phyloP scores from a whole-genome alignment of 805 yeast species.

The Candida ficus region DNA sequence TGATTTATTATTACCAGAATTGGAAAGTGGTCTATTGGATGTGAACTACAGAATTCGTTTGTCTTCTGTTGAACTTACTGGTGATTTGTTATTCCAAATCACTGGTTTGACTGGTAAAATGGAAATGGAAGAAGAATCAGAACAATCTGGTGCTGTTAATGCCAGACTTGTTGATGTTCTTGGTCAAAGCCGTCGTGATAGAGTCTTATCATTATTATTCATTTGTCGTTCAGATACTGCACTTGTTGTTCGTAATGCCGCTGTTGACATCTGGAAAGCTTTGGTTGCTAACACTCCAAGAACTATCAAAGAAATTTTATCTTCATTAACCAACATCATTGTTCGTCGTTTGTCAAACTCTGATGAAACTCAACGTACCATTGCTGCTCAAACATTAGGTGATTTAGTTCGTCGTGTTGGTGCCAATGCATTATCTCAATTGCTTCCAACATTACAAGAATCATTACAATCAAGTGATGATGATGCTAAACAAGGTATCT shows the following conservation, averaged over 20 bases:
- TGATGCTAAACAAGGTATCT: conserved; percentile 94
- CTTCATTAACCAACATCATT: conserved; percentile 73
- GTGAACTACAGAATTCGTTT: conserved; percentile 80
- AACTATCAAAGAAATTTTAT: conserved; percentile 87
- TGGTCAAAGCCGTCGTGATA: conserved; percentile 86
- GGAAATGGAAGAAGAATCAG: conserved; percentile 53
- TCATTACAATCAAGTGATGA: conserved; percentile 56
- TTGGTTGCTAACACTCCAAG: conserved; percentile 94
- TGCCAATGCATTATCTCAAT: conserved; percentile 72
- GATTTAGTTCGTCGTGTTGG: conserved; percentile 95
- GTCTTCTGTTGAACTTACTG: conserved; percentile 91
- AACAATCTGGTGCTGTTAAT: conserved; percentile 46
- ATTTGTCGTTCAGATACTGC: conserved; percentile 91
- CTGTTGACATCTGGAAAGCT: conserved; percentile 95
- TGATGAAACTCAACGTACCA: conserved; percentile 71
- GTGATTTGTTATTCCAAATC: conserved; percentile 90
- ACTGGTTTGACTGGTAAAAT: conserved; percentile 82
- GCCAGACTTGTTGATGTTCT: conserved; percentile 68
- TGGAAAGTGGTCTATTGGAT: conserved; percentile 85
- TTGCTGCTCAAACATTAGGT: conserved; percentile 91
- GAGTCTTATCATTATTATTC: conserved; percentile 78
- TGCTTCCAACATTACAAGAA: conserved; percentile 78
- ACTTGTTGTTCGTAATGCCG: conserved; percentile 80
- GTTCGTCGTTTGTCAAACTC: conserved; percentile 80
- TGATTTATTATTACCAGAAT: conserved; percentile 87